Conservation (phyloP, 495 filamentous ascomycete genomes). For the Letharia lupina region DNA sequence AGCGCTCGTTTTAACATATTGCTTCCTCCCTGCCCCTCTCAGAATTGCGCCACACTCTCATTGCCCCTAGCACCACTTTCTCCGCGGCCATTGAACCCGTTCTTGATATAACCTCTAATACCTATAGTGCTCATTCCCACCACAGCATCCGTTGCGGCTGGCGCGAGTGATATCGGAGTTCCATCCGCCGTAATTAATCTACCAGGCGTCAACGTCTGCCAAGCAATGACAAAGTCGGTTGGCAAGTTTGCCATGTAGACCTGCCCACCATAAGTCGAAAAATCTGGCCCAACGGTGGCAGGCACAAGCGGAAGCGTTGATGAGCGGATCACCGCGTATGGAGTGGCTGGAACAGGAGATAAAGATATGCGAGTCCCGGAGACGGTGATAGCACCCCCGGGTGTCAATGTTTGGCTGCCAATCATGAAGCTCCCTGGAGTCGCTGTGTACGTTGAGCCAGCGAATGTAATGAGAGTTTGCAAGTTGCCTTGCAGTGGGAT, state of each 20-base stretch:
- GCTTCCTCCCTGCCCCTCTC: neutral
- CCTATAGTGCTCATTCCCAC: neutral
- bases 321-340: neutral
- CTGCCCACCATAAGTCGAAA: neutral
- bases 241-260: neutral
- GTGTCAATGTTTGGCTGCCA: neutral
- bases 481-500: neutral
- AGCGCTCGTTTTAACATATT: neutral
- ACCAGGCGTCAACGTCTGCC: constrained; percentile 9
- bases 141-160: neutral
- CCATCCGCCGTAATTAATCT: neutral
- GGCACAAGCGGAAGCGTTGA: neutral
- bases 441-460: neutral
- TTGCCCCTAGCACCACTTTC: neutral
- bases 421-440: neutral
- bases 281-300: neutral
- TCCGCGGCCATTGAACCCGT: neutral
- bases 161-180: neutral
- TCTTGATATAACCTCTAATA: neutral
- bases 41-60: neutral
- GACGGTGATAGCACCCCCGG: neutral
- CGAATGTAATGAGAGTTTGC: neutral
- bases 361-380: neutral
- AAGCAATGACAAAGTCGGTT: neutral
- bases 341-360: neutral